These are phyloP conservation scores for Pezizomycotina sp. DNA, from an alignment of 2,329 filamentous ascomycete genomes.

Conservation along the genomic window DNA sequence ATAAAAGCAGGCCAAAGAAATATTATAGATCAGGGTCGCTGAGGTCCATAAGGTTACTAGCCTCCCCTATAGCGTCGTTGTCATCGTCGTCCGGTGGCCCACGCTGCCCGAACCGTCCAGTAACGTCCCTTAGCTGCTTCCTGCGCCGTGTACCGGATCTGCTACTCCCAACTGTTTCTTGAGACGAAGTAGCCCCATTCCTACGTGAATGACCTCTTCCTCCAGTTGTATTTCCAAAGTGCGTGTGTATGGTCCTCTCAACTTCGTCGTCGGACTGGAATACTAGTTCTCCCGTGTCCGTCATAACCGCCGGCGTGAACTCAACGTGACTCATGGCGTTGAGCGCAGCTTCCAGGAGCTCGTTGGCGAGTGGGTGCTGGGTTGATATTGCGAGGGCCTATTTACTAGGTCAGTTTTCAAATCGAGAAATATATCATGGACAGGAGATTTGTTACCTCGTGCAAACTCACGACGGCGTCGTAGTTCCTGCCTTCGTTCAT, in stretches of 20 bases:
- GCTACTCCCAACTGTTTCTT: conserved; percentile 1
- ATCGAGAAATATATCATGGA: not conserved
- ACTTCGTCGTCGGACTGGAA: conserved; percentile 14
- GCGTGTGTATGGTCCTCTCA: not conserved
- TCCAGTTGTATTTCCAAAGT: not conserved
- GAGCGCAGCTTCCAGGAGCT: conserved; percentile 58
- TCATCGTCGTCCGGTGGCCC: too few species aligned
- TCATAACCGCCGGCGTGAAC: conserved; percentile 8
- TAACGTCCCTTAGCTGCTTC: too few species aligned
- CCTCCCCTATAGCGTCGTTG: too few species aligned
- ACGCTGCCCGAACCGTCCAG: too few species aligned
- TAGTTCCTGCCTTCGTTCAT: conserved; percentile 59
- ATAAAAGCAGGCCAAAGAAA: not conserved
- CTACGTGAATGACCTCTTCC: conserved; percentile 3
- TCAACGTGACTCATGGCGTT: conserved; percentile 1
- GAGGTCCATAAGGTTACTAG: conserved; percentile 15
- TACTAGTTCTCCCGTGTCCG: too few species aligned
- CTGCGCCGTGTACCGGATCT: conserved; percentile 7
- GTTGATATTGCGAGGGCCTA: conserved; percentile 55
- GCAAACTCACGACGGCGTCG: conserved; percentile 65
- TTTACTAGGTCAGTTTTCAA: conserved; percentile 3
- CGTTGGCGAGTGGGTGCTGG: conserved; percentile 66
- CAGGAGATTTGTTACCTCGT: conserved; percentile 38
- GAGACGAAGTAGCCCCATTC: conserved; percentile 8
- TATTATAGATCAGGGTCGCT: conserved; percentile 15